Evolutionary conservation across 2,329 filamentous ascomycete species (phyloP), one percentile per base, ranked within the genome.

Genomic region (Diaporthe amygdali): DNA sequence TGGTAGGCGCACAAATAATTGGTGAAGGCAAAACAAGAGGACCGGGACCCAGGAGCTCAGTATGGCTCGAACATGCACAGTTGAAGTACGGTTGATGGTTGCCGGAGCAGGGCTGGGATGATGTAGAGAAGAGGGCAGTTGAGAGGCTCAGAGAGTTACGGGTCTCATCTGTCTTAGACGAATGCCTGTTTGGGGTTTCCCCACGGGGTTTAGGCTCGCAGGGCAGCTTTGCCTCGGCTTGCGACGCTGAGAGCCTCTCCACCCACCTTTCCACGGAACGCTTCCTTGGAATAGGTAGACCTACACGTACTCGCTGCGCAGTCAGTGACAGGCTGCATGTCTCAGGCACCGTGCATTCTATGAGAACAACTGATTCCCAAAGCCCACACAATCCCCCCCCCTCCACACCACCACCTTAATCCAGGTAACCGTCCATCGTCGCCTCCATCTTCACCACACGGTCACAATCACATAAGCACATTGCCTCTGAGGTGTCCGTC

Each of bases 201-300:
- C 56, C 56, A 32, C 12, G 39, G 56, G 41, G 56, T 14, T 15
- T 25, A 52, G 49, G 27, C 49, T 20, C 25, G 22, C 41, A 32
- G 41, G 41, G 41, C 41, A 25, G 59, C 59, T 25, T 25, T 63
- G 59, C 59, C 59, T 63, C 59, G 59, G 59, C 59, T 63, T 47
- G 59, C 25, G 20, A 63, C 59, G 15, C 41, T 63, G 59, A 22
- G 41, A 32, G 39, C 15, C 39, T 17, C n/a, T n/a, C n/a, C n/a
- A n/a, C n/a, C n/a, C n/a, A n/a, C n/a, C n/a, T n/a, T n/a, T n/a
- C n/a, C n/a, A n/a, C n/a, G n/a, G n/a, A n/a, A n/a, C n/a, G n/a
- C n/a, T n/a, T n/a, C n/a, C n/a, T n/a, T n/a, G n/a, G n/a, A n/a
- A n/a, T n/a, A n/a, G n/a, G n/a, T n/a, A n/a, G n/a, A n/a, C n/a